These are phyloP conservation scores for Pichia exigua DNA, from an alignment of 805 yeast genomes.

Conservation along the genomic window DNA sequence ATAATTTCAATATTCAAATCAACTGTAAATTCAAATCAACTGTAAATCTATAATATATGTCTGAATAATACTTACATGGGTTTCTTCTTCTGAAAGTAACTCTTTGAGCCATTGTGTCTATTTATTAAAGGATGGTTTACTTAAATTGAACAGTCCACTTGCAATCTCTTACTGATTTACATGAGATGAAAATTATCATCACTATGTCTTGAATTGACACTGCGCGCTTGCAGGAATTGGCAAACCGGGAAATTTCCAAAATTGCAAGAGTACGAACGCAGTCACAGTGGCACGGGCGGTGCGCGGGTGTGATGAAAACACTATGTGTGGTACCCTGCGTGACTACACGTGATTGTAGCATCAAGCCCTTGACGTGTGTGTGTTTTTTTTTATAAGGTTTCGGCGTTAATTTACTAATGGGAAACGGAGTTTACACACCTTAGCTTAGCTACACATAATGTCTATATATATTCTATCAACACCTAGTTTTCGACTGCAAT, in stretches of 20 bases:
- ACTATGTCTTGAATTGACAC: neutral
- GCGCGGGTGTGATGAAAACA: neutral
- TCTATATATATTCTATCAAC: neutral
- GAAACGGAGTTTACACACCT: neutral
- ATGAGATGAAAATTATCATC: neutral
- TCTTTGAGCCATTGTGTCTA: constrained; percentile 87
- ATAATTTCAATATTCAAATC: neutral
- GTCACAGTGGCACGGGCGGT: neutral
- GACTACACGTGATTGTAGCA: too few relatives aligned
- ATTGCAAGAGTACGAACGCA: neutral
- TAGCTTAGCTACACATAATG: neutral
- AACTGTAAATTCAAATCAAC: neutral
- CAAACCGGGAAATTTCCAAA: neutral
- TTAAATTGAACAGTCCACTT: neutral
- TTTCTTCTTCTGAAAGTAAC: constrained; percentile 98
- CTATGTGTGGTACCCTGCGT: too few relatives aligned
- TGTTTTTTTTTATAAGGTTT: too few relatives aligned
- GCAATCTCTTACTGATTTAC: neutral
- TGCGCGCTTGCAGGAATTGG: neutral
- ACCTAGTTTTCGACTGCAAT: constrained; percentile 63
- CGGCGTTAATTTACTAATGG: neutral
- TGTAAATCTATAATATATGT: neutral
- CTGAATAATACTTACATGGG: constrained; percentile 71
- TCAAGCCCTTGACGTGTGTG: too few relatives aligned
- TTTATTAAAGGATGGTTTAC: constrained; percentile 9